Conservation (phyloP, 1,284 basidiomycete species). For the Cryptococcus wingfieldii region DNA sequence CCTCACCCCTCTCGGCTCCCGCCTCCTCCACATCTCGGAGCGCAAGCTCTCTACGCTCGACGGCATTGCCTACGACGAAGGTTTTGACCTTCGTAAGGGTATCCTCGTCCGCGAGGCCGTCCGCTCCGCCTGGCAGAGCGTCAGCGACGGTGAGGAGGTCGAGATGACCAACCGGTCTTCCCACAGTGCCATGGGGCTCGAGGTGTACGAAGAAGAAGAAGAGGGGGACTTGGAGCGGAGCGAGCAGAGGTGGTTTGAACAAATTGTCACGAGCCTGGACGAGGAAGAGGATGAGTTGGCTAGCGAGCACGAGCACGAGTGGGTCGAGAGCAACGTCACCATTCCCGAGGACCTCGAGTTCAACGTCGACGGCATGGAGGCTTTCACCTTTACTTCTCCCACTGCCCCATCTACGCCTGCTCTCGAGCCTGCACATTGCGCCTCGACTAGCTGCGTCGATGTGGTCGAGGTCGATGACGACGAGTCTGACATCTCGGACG, state of each 20-base stretch:
- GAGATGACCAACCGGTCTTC: constrained; percentile 38
- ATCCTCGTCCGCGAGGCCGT: constrained; percentile 41
- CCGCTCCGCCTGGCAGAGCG: constrained; percentile 36
- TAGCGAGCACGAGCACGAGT: constrained; percentile 14
- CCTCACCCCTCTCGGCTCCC: constrained; percentile 41
- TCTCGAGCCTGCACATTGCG: neutral
- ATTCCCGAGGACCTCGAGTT: constrained; percentile 21
- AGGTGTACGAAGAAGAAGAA: constrained; percentile 39
- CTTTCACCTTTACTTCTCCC: constrained; percentile 22
- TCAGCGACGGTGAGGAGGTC: constrained; percentile 24
- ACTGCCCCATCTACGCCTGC: constrained; percentile 5
- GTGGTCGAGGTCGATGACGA: constrained; percentile 13
- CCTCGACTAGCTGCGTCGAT: constrained; percentile 9
- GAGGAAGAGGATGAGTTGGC: constrained; percentile 22
- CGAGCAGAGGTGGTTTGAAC: constrained; percentile 41
- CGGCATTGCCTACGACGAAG: constrained; percentile 25
- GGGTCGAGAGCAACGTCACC: constrained; percentile 29
- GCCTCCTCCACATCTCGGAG: constrained; percentile 40
- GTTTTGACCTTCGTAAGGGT: constrained; percentile 24
- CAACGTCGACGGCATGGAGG: constrained; percentile 22
- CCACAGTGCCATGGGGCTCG: constrained; percentile 33
- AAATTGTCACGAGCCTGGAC: constrained; percentile 31
- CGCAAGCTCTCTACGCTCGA: constrained; percentile 37
- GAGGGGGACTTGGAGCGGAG: constrained; percentile 25
- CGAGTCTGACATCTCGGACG: constrained; percentile 10